Percentiles rank a stretch among this genome's conserved stretches.
Evolutionary conservation across 2,329 filamentous ascomycete species (phyloP).

Genomic region (Trichoderma harzianum): DNA sequence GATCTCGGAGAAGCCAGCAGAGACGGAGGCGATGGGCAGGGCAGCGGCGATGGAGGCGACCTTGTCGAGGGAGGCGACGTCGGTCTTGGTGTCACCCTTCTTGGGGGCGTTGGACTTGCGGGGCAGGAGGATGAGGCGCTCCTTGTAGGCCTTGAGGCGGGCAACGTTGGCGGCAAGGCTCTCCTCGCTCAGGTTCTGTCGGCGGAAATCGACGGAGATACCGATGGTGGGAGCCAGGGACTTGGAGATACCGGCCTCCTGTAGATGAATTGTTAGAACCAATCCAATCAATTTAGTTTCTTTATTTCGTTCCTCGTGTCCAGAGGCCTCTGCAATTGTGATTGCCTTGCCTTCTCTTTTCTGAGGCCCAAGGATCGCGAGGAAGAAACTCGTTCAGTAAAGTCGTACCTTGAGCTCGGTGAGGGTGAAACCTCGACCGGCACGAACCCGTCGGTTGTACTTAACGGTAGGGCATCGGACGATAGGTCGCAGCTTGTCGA

Average conservation of each 20-base stretch:
- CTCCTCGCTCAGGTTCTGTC: slow-evolving; percentile 96
- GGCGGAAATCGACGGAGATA: slow-evolving; percentile 94
- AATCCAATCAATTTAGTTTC: not conserved
- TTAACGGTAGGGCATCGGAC: slow-evolving; percentile 97
- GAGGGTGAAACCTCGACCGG: slow-evolving; percentile 96
- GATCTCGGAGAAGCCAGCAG: slow-evolving; percentile 67
- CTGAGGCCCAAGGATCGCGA: not conserved
- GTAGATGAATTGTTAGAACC: slow-evolving; percentile 35
- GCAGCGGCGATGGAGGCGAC: slow-evolving; percentile 45
- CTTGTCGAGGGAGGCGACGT: slow-evolving; percentile 64
- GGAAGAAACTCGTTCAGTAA: not conserved
- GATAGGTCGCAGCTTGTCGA: slow-evolving; percentile 94
- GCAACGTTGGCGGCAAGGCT: slow-evolving; percentile 90
- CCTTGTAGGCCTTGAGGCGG: slow-evolving; percentile 96
- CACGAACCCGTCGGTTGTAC: slow-evolving; percentile 97
- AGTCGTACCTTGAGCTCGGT: slow-evolving; percentile 92
- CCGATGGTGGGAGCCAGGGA: slow-evolving; percentile 94
- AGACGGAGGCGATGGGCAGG: slow-evolving; percentile 71
- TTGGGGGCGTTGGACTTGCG: slow-evolving; percentile 91
- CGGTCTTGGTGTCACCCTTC: slow-evolving; percentile 88
- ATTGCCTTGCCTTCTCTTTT: not conserved
- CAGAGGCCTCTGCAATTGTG: not conserved
- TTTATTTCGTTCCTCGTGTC: not conserved
- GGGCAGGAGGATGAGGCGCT: slow-evolving; percentile 95
- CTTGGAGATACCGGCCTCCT: slow-evolving; percentile 95